Evolutionary conservation across 768 basidiomycete species (phyloP), one percentile per base, ranked within the genome.

Genomic region (Mrakia frigida): DNA sequence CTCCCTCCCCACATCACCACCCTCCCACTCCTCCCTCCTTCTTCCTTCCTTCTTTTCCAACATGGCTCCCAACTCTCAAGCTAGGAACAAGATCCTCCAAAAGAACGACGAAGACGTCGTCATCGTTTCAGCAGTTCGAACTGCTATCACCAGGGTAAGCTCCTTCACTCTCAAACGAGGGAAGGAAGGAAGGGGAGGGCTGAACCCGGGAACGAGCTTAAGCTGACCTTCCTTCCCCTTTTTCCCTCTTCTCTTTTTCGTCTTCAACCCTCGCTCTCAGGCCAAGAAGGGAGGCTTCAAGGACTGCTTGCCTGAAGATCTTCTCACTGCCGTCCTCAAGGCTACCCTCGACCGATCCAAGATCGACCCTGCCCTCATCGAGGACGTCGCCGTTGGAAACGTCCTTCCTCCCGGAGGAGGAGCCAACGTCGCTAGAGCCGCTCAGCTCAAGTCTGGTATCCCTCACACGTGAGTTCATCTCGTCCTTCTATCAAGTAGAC

Each of bases 271-370:
- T 56, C 35, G 10, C 52, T 13, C 41, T 65, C 56, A 83, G 84
- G 88, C 88, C 35, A 89, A 87, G 81, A 94, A 93, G 81, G 94
- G 94, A 74, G 92, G 90, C 21, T 94, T 94, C 87, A 93, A 93
- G 84, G 92, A 95, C 84, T 94, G 92, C 50, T 87, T 88, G 71
- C 91, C 92, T 7, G 93, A 94, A 77, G 89, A 92, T 79, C 86
- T 92, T 80, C 88, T 95, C 75, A 89, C 91, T 3, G 89, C 88
- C 71, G 88, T 92, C 79, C 87, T 94, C 70, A 87, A 88, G 73
- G 91, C 90, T 6, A 74, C 77, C 23, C 53, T 74, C 60, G 71
- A 74, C 41, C 73, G 78, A 87, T 87, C 70, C 85, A 86, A 78
- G 69, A 87, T 95, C 74, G 89, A 94, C 84, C 94, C 94, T 61